Evolutionary conservation across 1,139 yeast species (phyloP).

Genomic region (Torulaspora pretoriensis): DNA sequence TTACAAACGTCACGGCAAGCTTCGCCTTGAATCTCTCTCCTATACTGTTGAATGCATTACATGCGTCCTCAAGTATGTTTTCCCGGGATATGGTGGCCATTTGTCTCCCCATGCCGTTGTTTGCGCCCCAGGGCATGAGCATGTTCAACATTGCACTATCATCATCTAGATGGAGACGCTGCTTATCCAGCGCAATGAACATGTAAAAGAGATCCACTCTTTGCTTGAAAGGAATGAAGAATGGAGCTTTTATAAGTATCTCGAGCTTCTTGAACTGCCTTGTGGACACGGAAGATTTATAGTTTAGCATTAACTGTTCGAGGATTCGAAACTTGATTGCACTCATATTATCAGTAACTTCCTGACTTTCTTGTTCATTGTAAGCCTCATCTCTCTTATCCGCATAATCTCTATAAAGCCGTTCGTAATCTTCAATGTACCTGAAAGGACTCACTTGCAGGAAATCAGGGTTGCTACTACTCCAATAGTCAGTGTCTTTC

Average conservation of each 20-base stretch:
- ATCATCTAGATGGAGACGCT: constrained; percentile 31
- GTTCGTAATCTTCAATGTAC: constrained; percentile 28
- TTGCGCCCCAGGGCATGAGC: constrained; percentile 18
- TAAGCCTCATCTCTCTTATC: constrained; percentile 24
- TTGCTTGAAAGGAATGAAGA: constrained; percentile 68
- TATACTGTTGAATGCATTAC: constrained; percentile 46
- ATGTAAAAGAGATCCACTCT: constrained; percentile 70
- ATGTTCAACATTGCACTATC: constrained; percentile 18
- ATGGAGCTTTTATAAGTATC: constrained; percentile 65
- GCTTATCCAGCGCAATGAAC: constrained; percentile 53
- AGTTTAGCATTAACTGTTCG: constrained; percentile 12
- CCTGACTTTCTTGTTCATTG: constrained; percentile 23
- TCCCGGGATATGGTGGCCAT: constrained; percentile 65
- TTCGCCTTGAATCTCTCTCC: constrained; percentile 54
- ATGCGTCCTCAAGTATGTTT: constrained; percentile 70
- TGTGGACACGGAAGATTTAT: constrained; percentile 16
- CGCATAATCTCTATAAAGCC: constrained; percentile 24
- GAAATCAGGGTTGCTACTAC: constrained; percentile 33
- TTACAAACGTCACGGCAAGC: constrained; percentile 62
- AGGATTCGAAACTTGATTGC: constrained; percentile 14
- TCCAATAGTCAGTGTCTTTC: constrained; percentile 53
- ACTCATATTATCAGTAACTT: constrained; percentile 11
- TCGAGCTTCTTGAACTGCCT: constrained; percentile 39
- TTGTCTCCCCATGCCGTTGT: constrained; percentile 26
- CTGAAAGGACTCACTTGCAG: constrained; percentile 24